Conservation (phyloP, 2,329 filamentous ascomycete species). For the Trichophyton verrucosum region DNA sequence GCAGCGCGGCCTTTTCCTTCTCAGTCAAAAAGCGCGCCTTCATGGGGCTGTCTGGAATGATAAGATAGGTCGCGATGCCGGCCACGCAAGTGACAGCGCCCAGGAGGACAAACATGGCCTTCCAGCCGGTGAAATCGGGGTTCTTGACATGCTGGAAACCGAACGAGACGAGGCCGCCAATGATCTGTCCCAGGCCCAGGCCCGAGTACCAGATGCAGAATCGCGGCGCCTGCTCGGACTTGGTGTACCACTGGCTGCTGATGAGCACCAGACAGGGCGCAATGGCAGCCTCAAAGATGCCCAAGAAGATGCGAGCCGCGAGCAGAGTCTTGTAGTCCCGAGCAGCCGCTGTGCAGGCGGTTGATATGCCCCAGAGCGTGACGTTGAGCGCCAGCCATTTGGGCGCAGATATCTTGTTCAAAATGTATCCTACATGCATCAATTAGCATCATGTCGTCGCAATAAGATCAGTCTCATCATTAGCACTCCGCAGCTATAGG, state of each 20-base stretch:
- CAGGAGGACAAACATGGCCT: conserved; percentile 8
- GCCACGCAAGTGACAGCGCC: conserved; percentile 6
- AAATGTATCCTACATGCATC: conserved; percentile 37
- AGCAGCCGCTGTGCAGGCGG: conserved; percentile 38
- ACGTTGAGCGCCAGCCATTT: conserved; percentile 52
- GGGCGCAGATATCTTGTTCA: conserved; percentile 48
- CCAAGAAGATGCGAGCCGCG: conserved; percentile 21
- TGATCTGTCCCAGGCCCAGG: conserved; percentile 35
- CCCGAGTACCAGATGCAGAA: conserved; percentile 49
- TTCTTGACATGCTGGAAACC: conserved; percentile 16
- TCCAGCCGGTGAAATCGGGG: conserved; percentile 17
- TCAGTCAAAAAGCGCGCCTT: conserved; percentile 11
- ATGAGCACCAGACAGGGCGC: conserved; percentile 21
- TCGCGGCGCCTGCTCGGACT: conserved; percentile 42
- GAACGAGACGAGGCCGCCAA: conserved; percentile 20
- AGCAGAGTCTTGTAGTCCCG: conserved; percentile 24
- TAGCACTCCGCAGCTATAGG: no score
- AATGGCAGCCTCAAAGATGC: conserved; percentile 22
- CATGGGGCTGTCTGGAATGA: conserved; percentile 9
- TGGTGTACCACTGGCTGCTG: conserved; percentile 25
- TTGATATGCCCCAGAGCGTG: conserved; percentile 46
- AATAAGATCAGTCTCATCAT: neutral
- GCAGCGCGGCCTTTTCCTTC: conserved; percentile 11
- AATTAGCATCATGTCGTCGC: neutral
- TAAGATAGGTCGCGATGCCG: conserved; percentile 2